These are phyloP conservation scores for Coriaria nepalensis DNA, from an alignment of 306 rosid genomes.

Conservation along the genomic window DNA sequence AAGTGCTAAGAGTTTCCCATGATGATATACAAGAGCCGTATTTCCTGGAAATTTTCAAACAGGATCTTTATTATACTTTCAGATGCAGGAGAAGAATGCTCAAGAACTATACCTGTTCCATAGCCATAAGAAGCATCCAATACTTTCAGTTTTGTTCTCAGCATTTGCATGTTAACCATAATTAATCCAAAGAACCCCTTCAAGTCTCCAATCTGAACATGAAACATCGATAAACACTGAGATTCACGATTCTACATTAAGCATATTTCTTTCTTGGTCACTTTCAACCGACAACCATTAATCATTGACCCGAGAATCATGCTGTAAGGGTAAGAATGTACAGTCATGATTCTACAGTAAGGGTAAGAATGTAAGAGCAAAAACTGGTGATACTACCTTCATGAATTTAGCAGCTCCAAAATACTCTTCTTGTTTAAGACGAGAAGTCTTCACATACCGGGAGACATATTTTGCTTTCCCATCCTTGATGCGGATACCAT, in stretches of 20 bases:
- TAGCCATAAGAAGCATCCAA: slow-evolving; percentile 59
- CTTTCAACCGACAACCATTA: too few relatives aligned
- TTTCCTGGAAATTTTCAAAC: slow-evolving; percentile 36
- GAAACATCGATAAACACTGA: not conserved
- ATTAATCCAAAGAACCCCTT: slow-evolving; percentile 70
- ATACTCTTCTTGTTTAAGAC: slow-evolving; percentile 78
- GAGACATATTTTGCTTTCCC: slow-evolving; percentile 87
- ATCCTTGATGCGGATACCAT: slow-evolving; percentile 88
- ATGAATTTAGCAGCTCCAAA: slow-evolving; percentile 79
- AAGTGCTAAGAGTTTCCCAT: slow-evolving; percentile 84
- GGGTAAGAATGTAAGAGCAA: too few relatives aligned
- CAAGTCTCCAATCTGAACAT: slow-evolving; percentile 78
- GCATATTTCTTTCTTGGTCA: not conserved
- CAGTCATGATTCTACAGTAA: too few relatives aligned
- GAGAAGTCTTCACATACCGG: slow-evolving; percentile 71
- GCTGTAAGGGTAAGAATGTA: not conserved
- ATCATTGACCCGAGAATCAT: too few relatives aligned
- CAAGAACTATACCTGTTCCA: slow-evolving; percentile 51
- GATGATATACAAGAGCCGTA: slow-evolving; percentile 86
- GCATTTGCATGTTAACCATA: slow-evolving; percentile 62
- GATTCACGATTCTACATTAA: not conserved
- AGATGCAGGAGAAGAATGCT: too few relatives aligned
- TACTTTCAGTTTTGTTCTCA: slow-evolving; percentile 70
- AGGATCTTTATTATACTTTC: too few relatives aligned
- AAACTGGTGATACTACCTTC: slow-evolving; percentile 50